Base-by-base conservation (phyloP, 495 filamentous ascomycete species). In the Talaromyces borbonicus region DNA sequence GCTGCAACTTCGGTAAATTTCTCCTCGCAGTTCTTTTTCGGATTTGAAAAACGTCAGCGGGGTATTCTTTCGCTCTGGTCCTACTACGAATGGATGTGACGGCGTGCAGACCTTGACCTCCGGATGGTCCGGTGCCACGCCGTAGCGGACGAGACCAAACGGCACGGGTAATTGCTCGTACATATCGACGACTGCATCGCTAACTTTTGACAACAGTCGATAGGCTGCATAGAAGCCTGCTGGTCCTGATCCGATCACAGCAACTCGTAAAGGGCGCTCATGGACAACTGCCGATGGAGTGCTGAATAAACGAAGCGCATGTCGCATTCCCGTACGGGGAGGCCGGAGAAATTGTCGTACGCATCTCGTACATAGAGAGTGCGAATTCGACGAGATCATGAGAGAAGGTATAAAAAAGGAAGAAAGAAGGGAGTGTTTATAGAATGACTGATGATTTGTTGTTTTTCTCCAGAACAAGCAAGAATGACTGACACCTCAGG, bases 181-280 rank as follows among this genome's bases (percentile, higher is more conserved):
- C 93, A 97, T 97, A 60, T 95, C 90, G 3, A 98, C 78, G 32
- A 81, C 68, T 6, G 84, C 78, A 61, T 81, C 65, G 11, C 76
- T 66, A 11, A 89, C 71, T 50, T 79, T 87, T 19, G 77, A 72
- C 66, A 97, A 79, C 46, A 90, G 74, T 46, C 88, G 75, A 51
- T 89, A 85, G 3, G 92, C 83, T 4, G 93, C 85, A 58, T 97
- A 98, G 65, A 97, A 98, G 4, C 92, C 92, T 33, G 93, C 92
- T 4, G 92, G 92, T 0, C 92, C 92, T 27, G 93, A 96, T 43
- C 92, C 92, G 56, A 98, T 81, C 44, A 98, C 74, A 52, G 90
- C 92, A 51, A 97, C 71, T 27, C 84, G 82, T 48, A 85, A 76
- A 0, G 81, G 81, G 22, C 71, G 68, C 27, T 31, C 42, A 33